Evolutionary conservation across 1,284 basidiomycete species (phyloP).

Genomic region (Leucocoprinus gongylophorus): DNA sequence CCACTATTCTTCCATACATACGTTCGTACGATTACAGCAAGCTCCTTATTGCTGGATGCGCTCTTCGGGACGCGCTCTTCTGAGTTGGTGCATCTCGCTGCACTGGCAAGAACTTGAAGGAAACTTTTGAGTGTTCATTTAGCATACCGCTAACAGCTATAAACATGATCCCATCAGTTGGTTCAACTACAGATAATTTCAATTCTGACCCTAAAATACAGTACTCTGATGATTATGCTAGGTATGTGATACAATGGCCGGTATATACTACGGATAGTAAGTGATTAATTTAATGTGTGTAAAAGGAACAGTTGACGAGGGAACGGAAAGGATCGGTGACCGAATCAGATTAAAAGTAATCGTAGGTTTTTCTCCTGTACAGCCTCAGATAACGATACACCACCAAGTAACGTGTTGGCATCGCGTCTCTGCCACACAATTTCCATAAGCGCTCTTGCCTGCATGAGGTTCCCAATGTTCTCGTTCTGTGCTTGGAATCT

Average conservation of each 20-base stretch:
- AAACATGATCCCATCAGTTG: background rate
- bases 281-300: slow-evolving; percentile 8
- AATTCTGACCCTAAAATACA: slow-evolving; percentile 10
- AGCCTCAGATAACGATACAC: slow-evolving; percentile 50
- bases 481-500: slow-evolving; percentile 51
- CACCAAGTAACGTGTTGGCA: slow-evolving; percentile 26
- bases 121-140: slow-evolving; percentile 5
- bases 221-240: slow-evolving; percentile 10
- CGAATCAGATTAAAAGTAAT: slow-evolving; percentile 46
- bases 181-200: slow-evolving; percentile 4
- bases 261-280: slow-evolving; percentile 6
- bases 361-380: slow-evolving; percentile 47
- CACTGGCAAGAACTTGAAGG: background rate
- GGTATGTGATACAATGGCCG: slow-evolving; percentile 7
- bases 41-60: background rate
- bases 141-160: slow-evolving; percentile 3
- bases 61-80: background rate
- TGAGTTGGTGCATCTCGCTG: background rate
- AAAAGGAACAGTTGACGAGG: slow-evolving; percentile 9
- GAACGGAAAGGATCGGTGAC: background rate
- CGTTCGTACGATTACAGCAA: background rate
- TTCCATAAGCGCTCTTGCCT: slow-evolving; percentile 56
- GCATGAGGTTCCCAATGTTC: slow-evolving; percentile 55
- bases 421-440: slow-evolving; percentile 62
- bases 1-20: background rate